Evolutionary conservation across 768 basidiomycete genomes (phyloP).

Genomic region (Gloeophyllum trabeum): DNA sequence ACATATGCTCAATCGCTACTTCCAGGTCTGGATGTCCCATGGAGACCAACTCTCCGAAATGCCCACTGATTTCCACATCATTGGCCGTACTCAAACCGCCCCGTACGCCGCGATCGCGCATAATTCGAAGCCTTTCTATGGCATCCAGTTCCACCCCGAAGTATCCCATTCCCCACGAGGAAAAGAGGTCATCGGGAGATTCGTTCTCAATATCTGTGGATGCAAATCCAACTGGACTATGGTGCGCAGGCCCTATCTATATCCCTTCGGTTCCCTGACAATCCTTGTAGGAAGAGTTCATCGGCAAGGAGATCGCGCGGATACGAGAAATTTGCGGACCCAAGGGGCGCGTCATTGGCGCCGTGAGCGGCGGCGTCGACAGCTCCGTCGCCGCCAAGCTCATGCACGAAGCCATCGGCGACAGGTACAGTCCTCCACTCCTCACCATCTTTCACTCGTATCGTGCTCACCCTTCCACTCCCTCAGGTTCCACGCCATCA

Average conservation of each 20-base stretch:
- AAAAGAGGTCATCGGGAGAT: conserved; percentile 79
- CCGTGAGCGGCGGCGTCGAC: conserved; percentile 95
- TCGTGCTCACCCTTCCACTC: conserved; percentile 1
- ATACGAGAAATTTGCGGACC: conserved; percentile 92
- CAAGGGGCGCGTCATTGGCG: conserved; percentile 93
- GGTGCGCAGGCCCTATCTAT: conserved; percentile 29
- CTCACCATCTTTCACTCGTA: conserved; percentile 2
- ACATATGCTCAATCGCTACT: conserved; percentile 3
- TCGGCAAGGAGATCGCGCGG: conserved; percentile 89
- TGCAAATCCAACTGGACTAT: conserved; percentile 88
- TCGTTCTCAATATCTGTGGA: conserved; percentile 75
- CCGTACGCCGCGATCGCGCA: conserved; percentile 94
- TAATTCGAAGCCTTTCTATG: conserved; percentile 79
- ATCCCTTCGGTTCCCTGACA: neutral
- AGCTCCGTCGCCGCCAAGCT: conserved; percentile 97
- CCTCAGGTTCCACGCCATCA: conserved; percentile 91
- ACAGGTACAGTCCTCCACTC: conserved; percentile 46
- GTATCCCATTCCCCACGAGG: conserved; percentile 91
- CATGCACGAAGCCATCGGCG: conserved; percentile 99
- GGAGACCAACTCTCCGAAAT: conserved; percentile 84
- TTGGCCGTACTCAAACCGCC: conserved; percentile 78
- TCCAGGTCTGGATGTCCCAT: conserved; percentile 99
- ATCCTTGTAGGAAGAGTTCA: conserved; percentile 76
- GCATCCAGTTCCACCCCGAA: conserved; percentile 98
- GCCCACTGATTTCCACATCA: conserved; percentile 77